Evolutionary conservation across 768 basidiomycete species (phyloP), one percentile per base, ranked within the genome.

Genomic region (Roridomyces roridus): DNA sequence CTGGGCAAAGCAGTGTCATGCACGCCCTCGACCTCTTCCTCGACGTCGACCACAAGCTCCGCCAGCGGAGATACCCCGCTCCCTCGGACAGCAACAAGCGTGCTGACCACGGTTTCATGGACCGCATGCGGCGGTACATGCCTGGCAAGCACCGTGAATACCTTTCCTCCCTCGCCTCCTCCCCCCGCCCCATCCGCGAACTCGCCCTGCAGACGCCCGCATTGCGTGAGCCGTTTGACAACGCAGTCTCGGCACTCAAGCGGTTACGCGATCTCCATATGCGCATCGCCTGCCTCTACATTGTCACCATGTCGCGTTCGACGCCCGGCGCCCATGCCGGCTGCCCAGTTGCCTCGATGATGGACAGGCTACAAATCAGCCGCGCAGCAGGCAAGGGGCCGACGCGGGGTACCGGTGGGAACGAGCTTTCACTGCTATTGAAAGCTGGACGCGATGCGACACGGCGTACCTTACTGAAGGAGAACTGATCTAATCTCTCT

Each of bases 51-150:
- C 90, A 93, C 74, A 89, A 88, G 60, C 87, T 94, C 68, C 80
- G 84, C 39, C 80, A 88, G 58, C 80, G 85, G 70, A 80, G 88
- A 66, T 75, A 84, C 72, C 91, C 89, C 59, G 74, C 83, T 21
- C 81, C 94, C 49, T 86, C 91, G 49, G 72, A 80, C 43, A 72
- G 77, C 54, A 85, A 92, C 70, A 86, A 83, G 73, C 82, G 71
- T 64, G 89, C 80, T 36, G 92, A 84, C 71, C 80, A 74, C 34
- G 84, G 87, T 0, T 98, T 98, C 76, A 94, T 98, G 88, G 87
- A 90, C 55, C 83, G 93, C 44, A 97, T 97, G 95, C 77, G 92
- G 54, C 83, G 85, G 20, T 98, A 98, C 74, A 98, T 98, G 96
- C 96, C 96, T 0, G 89, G 90, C 14, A 84, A 83, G 50, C 96